A percentile compares a stretch with the other conserved stretches of the same genome.
phyloP scores from a whole-genome alignment of 2,329 filamentous ascomycete species.

The Ceratocystis colombiana region DNA sequence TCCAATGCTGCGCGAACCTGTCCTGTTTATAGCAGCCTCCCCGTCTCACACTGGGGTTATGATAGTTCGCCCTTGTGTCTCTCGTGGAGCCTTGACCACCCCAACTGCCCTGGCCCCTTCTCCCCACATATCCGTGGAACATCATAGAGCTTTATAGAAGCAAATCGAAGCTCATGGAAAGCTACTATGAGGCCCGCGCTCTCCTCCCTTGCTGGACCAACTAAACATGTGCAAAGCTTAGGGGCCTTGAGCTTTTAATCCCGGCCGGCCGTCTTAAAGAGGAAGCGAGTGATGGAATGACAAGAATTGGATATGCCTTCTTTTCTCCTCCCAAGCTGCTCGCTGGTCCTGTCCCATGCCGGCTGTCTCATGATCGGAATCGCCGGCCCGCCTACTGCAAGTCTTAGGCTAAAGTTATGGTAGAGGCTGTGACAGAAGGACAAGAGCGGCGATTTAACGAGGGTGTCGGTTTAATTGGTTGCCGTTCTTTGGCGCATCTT shows the following conservation, averaged over 20 bases:
- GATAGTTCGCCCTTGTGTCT: not conserved
- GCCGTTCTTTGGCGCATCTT: not conserved
- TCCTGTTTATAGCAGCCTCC: not conserved
- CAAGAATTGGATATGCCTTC: not conserved
- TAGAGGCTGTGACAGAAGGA: not conserved
- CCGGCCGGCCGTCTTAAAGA: not conserved
- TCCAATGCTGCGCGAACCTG: not conserved
- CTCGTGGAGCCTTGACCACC: not conserved
- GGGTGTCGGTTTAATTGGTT: not conserved
- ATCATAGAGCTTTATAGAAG: slow-evolving; percentile 12
- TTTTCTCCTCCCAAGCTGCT: not conserved
- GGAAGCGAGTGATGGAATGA: not conserved
- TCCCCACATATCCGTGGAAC: slow-evolving; percentile 3
- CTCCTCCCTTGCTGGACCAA: not conserved
- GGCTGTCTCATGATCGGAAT: slow-evolving; percentile 2
- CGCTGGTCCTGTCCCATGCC: not conserved
- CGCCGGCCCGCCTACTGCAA: not conserved
- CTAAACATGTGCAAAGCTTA: too few species aligned
- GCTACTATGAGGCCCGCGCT: not conserved
- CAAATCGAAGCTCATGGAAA: not conserved
- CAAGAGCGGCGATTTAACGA: not conserved
- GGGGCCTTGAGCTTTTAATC: not conserved
- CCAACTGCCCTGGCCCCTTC: not conserved
- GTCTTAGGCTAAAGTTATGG: not conserved
- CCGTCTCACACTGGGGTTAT: too few species aligned